Evolutionary conservation across 805 yeast species (phyloP), one percentile per base, ranked within the genome.

Genomic region (Candida rishiriensis): DNA sequence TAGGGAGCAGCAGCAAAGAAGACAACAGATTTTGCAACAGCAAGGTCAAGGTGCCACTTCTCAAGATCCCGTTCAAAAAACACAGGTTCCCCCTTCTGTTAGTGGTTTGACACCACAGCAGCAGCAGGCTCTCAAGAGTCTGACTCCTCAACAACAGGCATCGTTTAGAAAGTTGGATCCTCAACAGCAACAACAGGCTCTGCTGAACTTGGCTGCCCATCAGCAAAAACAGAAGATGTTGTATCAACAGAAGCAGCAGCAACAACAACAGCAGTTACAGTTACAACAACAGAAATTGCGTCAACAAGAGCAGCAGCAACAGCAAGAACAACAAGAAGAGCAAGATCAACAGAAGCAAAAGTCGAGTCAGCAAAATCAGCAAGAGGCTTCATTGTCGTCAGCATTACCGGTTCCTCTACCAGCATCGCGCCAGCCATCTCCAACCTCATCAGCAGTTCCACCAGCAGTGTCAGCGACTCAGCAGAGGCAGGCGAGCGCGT

Each of bases 101-200:
- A 53, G 39, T 29, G 41, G 41, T 9, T 31, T 17, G 8, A 5
- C 38, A 37, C 54, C 35, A 15, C 39, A 26, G n/a, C 46, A 48
- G 10, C 44, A 46, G 13, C 38, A 36, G 31, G 46, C 46, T 3
- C 40, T 51, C 11, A 38, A 44, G 10, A 45, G 45, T 8, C 36
- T 58, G 36, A 55, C 57, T 3, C 51, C 63, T 9, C 60, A 57
- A 9, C 64, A 61, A 39, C 52, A 52, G 30, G 50, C 59, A 40
- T 62, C 63, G 3, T 48, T 55, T 32, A 63, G 66, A 9, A 64
- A 65, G 11, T 55, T 73, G 43, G 68, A 72, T 5, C 72, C 73
- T 3, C 72, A 69, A 46, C 78, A 72, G 44, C 57, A 72, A 38
- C 66, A 63, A 41, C 76, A 73, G 50, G 53, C 72, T 21, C 46